These are phyloP conservation scores for Cenchrus fungigraminus DNA, from an alignment of 176 grass and related monocot genomes.

Conservation along the genomic window DNA sequence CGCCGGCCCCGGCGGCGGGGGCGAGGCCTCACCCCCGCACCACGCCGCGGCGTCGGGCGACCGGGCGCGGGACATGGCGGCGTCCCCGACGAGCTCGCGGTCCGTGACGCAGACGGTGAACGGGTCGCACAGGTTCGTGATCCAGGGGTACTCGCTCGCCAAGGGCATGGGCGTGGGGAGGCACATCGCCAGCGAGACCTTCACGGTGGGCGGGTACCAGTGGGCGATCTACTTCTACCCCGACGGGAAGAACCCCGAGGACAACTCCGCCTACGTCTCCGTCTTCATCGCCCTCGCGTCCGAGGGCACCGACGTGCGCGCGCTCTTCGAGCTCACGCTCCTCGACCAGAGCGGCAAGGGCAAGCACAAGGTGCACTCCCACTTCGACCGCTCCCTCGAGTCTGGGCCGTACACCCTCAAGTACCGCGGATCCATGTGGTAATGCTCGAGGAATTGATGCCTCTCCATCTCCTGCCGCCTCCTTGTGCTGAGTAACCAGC, in stretches of 20 bases:
- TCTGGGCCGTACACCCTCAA: slow-evolving; percentile 87
- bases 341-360: slow-evolving; percentile 87
- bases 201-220: slow-evolving; percentile 82
- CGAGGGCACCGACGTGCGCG: slow-evolving; percentile 89
- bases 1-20: slow-evolving; percentile 42
- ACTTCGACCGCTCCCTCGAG: slow-evolving; percentile 87
- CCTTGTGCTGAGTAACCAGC: not conserved
- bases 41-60: slow-evolving; percentile 32
- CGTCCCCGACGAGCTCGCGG: slow-evolving; percentile 86
- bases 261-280: slow-evolving; percentile 88
- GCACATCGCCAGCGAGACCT: slow-evolving; percentile 95
- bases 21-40: slow-evolving; percentile 61
- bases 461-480: not conserved
- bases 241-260: slow-evolving; percentile 95
- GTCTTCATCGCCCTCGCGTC: slow-evolving; percentile 90
- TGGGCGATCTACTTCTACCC: slow-evolving; percentile 99
- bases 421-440: slow-evolving; percentile 98
- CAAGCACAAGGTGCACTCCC: slow-evolving; percentile 90
- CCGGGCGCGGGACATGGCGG: slow-evolving; percentile 49
- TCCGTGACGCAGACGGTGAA: slow-evolving; percentile 93
- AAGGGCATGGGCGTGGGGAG: slow-evolving; percentile 97
- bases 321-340: slow-evolving; percentile 94
- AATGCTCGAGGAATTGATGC: slow-evolving; percentile 24
- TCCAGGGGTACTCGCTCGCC: slow-evolving; percentile 91
- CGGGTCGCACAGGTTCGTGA: slow-evolving; percentile 87